Conservation (phyloP, 2,329 filamentous ascomycete species). For the Diplodia seriata region DNA sequence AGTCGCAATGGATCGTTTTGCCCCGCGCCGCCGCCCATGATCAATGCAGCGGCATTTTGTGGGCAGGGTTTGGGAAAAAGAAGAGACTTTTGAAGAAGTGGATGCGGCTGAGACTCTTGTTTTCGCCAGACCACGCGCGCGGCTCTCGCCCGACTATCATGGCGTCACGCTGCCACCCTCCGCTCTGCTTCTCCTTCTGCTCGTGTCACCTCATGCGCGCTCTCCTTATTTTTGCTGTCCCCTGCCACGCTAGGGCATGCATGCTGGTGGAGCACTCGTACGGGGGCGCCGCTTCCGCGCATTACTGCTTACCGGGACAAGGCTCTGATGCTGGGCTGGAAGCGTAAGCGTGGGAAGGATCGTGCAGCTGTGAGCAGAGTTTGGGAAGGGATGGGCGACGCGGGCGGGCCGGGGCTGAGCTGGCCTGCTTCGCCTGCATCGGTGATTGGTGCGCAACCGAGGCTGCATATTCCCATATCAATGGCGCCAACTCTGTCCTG, state of each 20-base stretch:
- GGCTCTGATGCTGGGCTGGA: not conserved
- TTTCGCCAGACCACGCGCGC: not conserved
- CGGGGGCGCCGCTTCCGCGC: constrained; percentile 4
- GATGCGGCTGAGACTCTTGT: constrained; percentile 14
- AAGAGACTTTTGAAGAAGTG: not conserved
- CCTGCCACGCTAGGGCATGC: not conserved
- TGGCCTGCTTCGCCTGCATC: not conserved
- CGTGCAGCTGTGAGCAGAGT: not conserved
- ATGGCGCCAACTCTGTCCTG: not conserved
- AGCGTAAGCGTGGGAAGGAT: constrained; percentile 5
- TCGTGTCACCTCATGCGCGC: not conserved
- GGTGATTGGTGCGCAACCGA: not conserved
- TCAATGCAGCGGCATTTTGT: no score
- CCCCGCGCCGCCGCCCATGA: no score
- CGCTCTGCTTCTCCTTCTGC: not conserved
- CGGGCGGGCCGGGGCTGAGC: not conserved
- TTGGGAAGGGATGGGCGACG: constrained; percentile 9
- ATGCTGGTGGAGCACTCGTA: not conserved
- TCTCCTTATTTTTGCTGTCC: not conserved
- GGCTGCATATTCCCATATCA: no score
- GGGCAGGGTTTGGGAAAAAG: not conserved
- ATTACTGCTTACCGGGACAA: constrained; percentile 28
- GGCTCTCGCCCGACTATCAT: constrained; percentile 6
- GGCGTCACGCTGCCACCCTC: not conserved
- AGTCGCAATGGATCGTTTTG: no score